phyloP scores from a whole-genome alignment of 1,139 yeast genomes.

The Suhomyces choctaworum region DNA sequence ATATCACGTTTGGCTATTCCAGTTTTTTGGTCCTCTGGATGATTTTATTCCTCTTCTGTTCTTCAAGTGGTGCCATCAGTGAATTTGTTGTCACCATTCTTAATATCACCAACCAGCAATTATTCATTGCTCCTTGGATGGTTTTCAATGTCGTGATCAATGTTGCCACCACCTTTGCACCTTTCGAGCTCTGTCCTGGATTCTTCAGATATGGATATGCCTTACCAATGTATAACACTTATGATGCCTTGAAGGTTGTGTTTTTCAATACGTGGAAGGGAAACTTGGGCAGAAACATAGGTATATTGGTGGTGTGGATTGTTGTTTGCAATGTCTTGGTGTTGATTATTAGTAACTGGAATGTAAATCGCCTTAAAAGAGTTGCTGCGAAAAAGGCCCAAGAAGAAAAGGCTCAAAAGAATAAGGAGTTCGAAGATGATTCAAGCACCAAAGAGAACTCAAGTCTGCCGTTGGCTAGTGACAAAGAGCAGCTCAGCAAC shows the following conservation, averaged over 20 bases:
- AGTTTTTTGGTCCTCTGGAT: conserved; percentile 59
- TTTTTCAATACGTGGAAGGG: conserved; percentile 58
- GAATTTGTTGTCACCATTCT: conserved; percentile 40
- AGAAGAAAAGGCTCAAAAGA: background rate
- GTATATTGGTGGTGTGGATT: conserved; percentile 60
- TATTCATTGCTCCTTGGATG: conserved; percentile 57
- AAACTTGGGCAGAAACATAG: conserved; percentile 57
- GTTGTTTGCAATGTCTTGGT: conserved; percentile 40
- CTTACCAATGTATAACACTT: conserved; percentile 62
- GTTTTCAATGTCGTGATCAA: conserved; percentile 62
- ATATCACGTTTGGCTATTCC: conserved; percentile 52
- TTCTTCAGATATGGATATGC: conserved; percentile 67
- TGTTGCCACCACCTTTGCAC: conserved; percentile 61
- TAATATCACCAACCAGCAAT: conserved; percentile 43
- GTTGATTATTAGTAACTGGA: conserved; percentile 1
- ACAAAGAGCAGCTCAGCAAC: no score
- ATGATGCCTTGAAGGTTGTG: conserved; percentile 55
- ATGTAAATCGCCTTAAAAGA: conserved; percentile 1
- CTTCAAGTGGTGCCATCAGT: conserved; percentile 61
- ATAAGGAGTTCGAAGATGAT: background rate
- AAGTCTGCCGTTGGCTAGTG: no score
- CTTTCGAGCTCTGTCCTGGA: conserved; percentile 51
- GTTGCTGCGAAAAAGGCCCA: conserved; percentile 2
- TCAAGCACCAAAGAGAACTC: no score
- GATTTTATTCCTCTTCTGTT: conserved; percentile 46